These are phyloP conservation scores for Pythium volutum DNA, from an alignment of 352 stramenopile genomes.

Conservation along the genomic window DNA sequence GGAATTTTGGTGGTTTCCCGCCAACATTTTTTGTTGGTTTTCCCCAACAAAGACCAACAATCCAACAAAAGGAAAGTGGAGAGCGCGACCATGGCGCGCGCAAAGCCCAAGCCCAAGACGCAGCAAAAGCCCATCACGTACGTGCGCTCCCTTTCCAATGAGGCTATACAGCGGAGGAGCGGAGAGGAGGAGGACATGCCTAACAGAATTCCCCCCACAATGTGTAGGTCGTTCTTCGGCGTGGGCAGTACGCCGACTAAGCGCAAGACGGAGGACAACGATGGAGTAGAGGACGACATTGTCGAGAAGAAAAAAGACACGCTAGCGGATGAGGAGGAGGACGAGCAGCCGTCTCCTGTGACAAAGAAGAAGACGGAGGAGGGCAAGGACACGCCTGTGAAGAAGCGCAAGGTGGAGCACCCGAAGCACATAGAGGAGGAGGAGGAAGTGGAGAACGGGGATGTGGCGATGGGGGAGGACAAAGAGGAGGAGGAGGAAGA, in stretches of 20 bases:
- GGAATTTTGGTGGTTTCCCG: slow-evolving; percentile 1
- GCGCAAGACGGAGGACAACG: slow-evolving; percentile 28
- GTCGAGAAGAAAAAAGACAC: background rate
- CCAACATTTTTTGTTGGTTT: slow-evolving; percentile 8
- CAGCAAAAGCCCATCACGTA: slow-evolving; percentile 73
- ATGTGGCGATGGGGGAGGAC: slow-evolving; percentile 28
- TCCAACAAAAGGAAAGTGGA: background rate
- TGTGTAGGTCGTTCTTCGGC: slow-evolving; percentile 53
- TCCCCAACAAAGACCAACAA: slow-evolving; percentile 13
- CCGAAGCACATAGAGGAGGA: slow-evolving; percentile 22
- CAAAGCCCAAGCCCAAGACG: slow-evolving; percentile 28
- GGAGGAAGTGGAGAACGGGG: slow-evolving; percentile 13
- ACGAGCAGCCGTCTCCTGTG: slow-evolving; percentile 15
- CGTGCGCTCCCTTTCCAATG: slow-evolving; percentile 6
- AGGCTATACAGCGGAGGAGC: background rate
- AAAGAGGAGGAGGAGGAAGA: slow-evolving; percentile 20
- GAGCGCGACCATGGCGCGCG: slow-evolving; percentile 8
- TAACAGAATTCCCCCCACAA: background rate
- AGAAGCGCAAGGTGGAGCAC: slow-evolving; percentile 22
- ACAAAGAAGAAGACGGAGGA: slow-evolving; percentile 20
- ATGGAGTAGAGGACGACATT: background rate
- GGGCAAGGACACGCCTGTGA: background rate
- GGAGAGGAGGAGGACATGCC: background rate
- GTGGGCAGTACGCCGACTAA: slow-evolving; percentile 27
- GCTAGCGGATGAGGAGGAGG: slow-evolving; percentile 2